A percentile compares a stretch with the other conserved stretches of the same genome.
Conservation (phyloP, 2,329 filamentous ascomycete species). For the Thelonectria blattea region DNA sequence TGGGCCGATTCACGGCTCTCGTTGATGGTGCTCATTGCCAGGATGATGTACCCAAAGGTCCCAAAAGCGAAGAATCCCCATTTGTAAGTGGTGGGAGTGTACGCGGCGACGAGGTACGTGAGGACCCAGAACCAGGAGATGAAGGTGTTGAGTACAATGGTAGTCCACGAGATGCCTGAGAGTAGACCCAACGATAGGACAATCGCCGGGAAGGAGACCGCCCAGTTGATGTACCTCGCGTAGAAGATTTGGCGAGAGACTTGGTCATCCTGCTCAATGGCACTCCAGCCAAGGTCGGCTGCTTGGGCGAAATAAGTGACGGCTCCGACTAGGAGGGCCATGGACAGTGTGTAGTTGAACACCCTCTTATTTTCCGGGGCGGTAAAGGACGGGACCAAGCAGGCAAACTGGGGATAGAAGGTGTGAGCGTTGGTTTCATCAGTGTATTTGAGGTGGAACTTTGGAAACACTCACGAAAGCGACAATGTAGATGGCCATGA, state of each 20-base stretch:
- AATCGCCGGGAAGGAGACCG: constrained; percentile 53
- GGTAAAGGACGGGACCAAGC: constrained; percentile 47
- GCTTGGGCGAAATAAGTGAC: constrained; percentile 58
- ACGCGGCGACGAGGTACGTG: constrained; percentile 54
- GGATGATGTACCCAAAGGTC: constrained; percentile 50
- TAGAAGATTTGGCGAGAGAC: constrained; percentile 56
- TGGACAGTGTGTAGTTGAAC: constrained; percentile 60
- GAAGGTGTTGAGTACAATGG: constrained; percentile 55
- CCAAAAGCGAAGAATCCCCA: constrained; percentile 62
- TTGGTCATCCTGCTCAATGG: constrained; percentile 39
- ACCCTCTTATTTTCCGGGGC: constrained; percentile 54
- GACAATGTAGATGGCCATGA: constrained; percentile 53
- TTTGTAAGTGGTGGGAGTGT: constrained; percentile 55
- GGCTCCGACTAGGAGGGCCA: constrained; percentile 53
- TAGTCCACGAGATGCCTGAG: constrained; percentile 58
- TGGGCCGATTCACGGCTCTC: constrained; percentile 39
- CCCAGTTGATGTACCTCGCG: constrained; percentile 59
- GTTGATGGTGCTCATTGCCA: constrained; percentile 41
- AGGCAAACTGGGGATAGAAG: constrained; percentile 41
- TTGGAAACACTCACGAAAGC: constrained; percentile 45
- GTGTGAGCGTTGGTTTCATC: not conserved
- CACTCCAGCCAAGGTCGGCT: constrained; percentile 53
- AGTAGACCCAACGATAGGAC: constrained; percentile 54
- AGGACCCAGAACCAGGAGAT: constrained; percentile 57
- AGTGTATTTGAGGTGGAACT: not conserved